Evolutionary conservation across 2,329 filamentous ascomycete species (phyloP).

Genomic region (Cyphellophora attinorum): DNA sequence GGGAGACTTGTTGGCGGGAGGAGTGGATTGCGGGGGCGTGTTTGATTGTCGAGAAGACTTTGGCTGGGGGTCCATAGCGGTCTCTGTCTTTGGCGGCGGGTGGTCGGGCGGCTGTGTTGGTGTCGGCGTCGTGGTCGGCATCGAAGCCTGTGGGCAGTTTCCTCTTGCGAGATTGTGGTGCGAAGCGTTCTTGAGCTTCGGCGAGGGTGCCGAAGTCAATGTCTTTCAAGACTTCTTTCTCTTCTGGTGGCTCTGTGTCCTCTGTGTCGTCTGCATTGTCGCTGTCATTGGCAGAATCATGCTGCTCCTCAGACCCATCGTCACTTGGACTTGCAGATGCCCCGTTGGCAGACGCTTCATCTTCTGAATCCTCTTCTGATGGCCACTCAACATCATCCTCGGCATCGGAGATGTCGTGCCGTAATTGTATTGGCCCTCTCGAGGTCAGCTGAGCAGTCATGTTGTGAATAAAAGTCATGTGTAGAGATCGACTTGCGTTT

Average conservation of each 20-base stretch:
- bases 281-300: conserved; percentile 1
- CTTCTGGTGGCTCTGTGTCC: conserved; percentile 25
- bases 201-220: conserved; percentile 87
- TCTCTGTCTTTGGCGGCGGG: conserved; percentile 8
- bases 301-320: conserved; percentile 5
- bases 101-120: conserved; percentile 9
- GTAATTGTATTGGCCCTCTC: not conserved
- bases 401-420: conserved; percentile 23
- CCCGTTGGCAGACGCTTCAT: conserved; percentile 8
- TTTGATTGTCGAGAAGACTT: conserved; percentile 56
- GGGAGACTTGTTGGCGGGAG: conserved; percentile 73
- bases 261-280: conserved; percentile 8
- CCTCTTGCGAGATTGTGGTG: conserved; percentile 26
- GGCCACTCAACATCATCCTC: conserved; percentile 23
- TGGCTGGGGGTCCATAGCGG: conserved; percentile 26
- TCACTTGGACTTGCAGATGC: conserved; percentile 1
- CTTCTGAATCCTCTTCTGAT: conserved; percentile 17
- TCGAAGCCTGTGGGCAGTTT: conserved; percentile 11
- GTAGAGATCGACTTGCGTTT: too few species aligned
- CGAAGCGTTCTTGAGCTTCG: conserved; percentile 68
- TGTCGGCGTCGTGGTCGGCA: not conserved
- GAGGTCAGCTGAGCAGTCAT: not conserved
- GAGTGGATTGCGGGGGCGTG: conserved; percentile 79
- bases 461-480: too few species aligned
- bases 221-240: conserved; percentile 36